Conservation (phyloP, 371 early-diverging fungal species). For the Haplosporangium sp. region DNA sequence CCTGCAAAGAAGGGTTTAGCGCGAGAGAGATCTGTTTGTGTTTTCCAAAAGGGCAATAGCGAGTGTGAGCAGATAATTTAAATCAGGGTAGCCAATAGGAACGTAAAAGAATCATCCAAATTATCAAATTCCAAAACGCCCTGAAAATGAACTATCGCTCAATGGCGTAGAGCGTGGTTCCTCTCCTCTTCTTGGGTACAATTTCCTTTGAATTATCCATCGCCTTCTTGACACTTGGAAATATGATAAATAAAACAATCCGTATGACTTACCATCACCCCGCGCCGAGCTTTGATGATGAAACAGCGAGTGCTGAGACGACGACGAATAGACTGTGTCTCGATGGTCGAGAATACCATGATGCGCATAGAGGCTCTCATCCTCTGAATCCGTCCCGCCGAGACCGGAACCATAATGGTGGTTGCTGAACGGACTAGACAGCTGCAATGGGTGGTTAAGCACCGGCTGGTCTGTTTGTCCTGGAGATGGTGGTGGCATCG, state of each 20-base stretch:
- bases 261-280: constrained; percentile 18
- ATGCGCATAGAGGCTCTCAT: constrained; percentile 27
- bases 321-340: constrained; percentile 29
- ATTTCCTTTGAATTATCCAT: too few relatives aligned
- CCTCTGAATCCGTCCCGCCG: constrained; percentile 26
- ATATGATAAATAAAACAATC: neutral
- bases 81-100: neutral
- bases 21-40: neutral
- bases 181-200: too few relatives aligned
- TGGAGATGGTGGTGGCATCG: neutral
- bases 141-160: too few relatives aligned
- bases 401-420: constrained; percentile 25
- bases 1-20: constrained; percentile 12
- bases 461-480: too few relatives aligned
- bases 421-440: constrained; percentile 24
- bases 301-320: constrained; percentile 37
- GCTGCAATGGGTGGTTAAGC: neutral
- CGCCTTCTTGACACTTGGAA: neutral
- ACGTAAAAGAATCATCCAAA: neutral
- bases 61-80: neutral
- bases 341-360: constrained; percentile 20
- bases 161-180: too few relatives aligned
- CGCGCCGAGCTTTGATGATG: constrained; percentile 11
- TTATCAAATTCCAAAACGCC: too few relatives aligned
- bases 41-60: neutral